These are phyloP conservation scores for Phaeolepiota aurea DNA, from an alignment of 768 basidiomycete species.

Conservation along the genomic window DNA sequence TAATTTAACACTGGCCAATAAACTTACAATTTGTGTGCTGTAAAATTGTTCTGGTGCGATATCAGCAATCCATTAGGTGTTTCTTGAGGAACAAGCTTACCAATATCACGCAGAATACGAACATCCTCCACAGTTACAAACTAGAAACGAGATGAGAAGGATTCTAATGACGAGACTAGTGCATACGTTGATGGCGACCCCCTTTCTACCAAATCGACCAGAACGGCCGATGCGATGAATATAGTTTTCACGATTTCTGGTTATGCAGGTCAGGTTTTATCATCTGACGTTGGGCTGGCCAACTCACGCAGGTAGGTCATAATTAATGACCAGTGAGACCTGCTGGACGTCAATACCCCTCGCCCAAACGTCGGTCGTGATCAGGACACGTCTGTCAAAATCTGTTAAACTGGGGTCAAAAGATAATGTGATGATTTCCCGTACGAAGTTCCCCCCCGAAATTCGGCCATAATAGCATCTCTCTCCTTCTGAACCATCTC, in stretches of 20 bases:
- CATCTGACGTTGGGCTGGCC: neutral
- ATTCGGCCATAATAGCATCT: conserved; percentile 95
- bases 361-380: conserved; percentile 96
- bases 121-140: conserved; percentile 95
- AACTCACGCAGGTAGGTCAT: conserved; percentile 86
- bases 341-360: conserved; percentile 98
- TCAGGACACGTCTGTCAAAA: conserved; percentile 70
- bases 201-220: conserved; percentile 97
- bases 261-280: conserved; percentile 2
- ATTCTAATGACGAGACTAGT: conserved; percentile 1
- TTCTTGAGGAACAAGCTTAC: conserved; percentile 42
- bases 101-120: conserved; percentile 94
- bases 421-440: conserved; percentile 17
- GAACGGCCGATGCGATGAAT: conserved; percentile 99
- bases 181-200: conserved; percentile 96
- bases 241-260: conserved; percentile 95
- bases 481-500: conserved; percentile 96
- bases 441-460: conserved; percentile 87
- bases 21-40: conserved; percentile 81
- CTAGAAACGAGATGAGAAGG: conserved; percentile 27
- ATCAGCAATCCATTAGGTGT: too few species aligned
- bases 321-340: conserved; percentile 95
- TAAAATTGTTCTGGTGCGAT: conserved; percentile 85
- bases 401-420: conserved; percentile 9
- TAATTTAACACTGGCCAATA: conserved; percentile 7